Evolutionary conservation across 2,329 filamentous ascomycete species (phyloP), one percentile per base, ranked within the genome.

Genomic region (Nannizziopsis arthrosporioides): DNA sequence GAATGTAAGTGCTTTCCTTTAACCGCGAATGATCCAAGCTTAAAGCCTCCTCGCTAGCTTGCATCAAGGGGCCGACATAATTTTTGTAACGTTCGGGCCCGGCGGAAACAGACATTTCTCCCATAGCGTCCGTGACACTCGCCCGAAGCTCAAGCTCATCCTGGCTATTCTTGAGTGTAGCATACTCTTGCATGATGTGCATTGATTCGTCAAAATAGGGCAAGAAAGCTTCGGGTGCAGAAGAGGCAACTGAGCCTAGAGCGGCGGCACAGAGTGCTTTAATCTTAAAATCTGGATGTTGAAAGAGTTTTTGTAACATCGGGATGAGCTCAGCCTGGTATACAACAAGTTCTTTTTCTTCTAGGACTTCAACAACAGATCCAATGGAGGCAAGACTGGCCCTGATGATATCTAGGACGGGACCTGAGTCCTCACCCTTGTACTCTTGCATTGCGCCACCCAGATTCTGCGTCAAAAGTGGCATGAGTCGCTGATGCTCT

Each of bases 171-270:
- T 94, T 94, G 67, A 93, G 82, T 47, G 78, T 76, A 55, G 92
- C 84, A 59, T 86, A 95, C 47, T 79, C 77, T 47, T 85, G 87
- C 49, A 96, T 79, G n/a, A 84, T 80, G 54, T 84, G 77, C 87
- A 98, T 95, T 22, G 86, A 89, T 54, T 84, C 76, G 59, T 87
- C 80, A 64, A 96, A 94, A 74, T 85, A 96, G n/a, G 89, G 86
- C 58, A 84, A 71, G 73, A 96, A 98, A 11, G 78, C 79, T 53
- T 82, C 77, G 61, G 86, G 85, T 49, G 92, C 81, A 46, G 89
- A 86, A 11, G 83, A 82, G 30, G 92, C 92, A 56, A 96, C 85
- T 37, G 90, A 89, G 49, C 92, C 90, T 39, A 95, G 78, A 43
- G 90, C 92, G 57, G 86, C 85, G 51, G 90, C 86, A 46, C 90